Base-by-base conservation (phyloP, 2,329 filamentous ascomycete genomes). In the Fusarium sp. region DNA sequence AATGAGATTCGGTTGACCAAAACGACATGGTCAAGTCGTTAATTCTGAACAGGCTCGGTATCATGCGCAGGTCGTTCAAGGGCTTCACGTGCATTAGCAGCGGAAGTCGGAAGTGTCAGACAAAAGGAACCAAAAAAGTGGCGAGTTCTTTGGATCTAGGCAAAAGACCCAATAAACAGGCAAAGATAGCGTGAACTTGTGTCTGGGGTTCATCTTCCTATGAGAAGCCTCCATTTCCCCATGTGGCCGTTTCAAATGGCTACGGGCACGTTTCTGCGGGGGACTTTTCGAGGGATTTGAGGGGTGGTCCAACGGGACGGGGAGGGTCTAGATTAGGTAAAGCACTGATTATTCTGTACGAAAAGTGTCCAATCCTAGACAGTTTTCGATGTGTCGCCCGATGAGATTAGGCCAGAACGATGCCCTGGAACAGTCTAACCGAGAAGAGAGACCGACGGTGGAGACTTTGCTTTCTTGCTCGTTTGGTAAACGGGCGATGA, bases 191-290 rank as follows among this genome's bases (percentile, higher is more conserved):
- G 56, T 17, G 2, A 7, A 3, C 3, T 33, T 50, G 59, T 49
- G 33, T 47, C 40, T 8, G 34, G 49, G 54, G 34, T 54, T 14
- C 21, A 67, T 67, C 38, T 44, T 11, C 66, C 66, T 58, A 55
- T 69, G 19, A 70, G 24, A 69, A 45, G 15, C 22, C 51, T 19
- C 56, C 57, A 46, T 63, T 63, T 43, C 66, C 66, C 66, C 66
- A 69, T 69, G 66, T 69, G 66, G 52, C 40, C 66, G 57, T 67
- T 68, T 38, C 52, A 64, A 54, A 42, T 47, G 58, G 52, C 59
- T 28, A 62, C 26, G 22, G 26, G 38, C 36, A 42, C 50, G 46
- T 49, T 69, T 43, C 22, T 46, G 61, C 26, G 51, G 65, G 47
- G 60, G 38, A 46, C 42, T 54, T 39, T 43, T 40, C 26, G 40